Percentiles rank a stretch among this genome's conserved stretches.
Conservation (phyloP, 805 yeast genomes). For the Metschnikowia arizonensis region DNA sequence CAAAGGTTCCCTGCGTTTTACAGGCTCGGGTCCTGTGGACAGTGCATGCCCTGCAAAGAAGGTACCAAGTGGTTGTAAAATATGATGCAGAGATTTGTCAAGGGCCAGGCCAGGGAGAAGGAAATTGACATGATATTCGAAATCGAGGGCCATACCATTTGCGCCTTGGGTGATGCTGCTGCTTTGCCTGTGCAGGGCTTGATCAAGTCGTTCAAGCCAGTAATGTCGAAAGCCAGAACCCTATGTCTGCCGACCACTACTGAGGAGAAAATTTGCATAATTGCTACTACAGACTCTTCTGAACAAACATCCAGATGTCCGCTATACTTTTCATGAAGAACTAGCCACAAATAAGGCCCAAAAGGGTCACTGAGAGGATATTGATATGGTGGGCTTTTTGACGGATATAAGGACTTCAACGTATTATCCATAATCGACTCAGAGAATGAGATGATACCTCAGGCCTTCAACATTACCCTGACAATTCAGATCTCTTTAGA, state of each 20-base stretch:
- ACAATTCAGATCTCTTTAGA: too few relatives aligned
- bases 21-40: conserved; percentile 92
- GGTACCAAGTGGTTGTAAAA: conserved; percentile 83
- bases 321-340: too few relatives aligned
- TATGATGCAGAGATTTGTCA: conserved; percentile 77
- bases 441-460: too few relatives aligned
- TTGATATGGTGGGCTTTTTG: too few relatives aligned
- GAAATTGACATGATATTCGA: conserved; percentile 85
- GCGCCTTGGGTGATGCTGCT: conserved; percentile 91
- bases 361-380: too few relatives aligned
- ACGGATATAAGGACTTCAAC: too few relatives aligned
- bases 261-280: conserved; percentile 5
- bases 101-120: conserved; percentile 74
- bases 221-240: conserved; percentile 69
- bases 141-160: conserved; percentile 87
- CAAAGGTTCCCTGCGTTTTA: conserved; percentile 81
- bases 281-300: too few relatives aligned
- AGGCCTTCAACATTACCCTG: too few relatives aligned
- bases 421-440: too few relatives aligned
- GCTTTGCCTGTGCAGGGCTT: conserved; percentile 93
- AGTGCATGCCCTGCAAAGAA: conserved; percentile 92
- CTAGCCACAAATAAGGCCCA: too few relatives aligned
- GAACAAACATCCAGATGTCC: too few relatives aligned
- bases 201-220: conserved; percentile 79
- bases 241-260: conserved; percentile 45